Conservation (phyloP, 108 stramenopile genomes). For the Nitzschia palea region DNA sequence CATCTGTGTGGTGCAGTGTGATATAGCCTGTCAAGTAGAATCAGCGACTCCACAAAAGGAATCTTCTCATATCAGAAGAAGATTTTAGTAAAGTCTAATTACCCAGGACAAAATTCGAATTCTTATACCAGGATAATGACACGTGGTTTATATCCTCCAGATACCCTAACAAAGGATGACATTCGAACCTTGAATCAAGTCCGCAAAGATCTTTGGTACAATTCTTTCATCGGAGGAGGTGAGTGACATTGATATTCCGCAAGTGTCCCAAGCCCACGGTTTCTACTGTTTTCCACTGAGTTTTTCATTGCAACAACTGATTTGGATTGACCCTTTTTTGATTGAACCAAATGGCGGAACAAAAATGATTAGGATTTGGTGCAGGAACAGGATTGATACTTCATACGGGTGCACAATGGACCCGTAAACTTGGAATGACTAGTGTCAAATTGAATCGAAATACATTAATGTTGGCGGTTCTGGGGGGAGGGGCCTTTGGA, state of each 20-base stretch:
- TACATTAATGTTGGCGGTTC: conserved; percentile 57
- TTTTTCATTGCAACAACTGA: background rate
- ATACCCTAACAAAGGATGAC: conserved; percentile 67
- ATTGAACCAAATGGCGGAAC: too few relatives aligned
- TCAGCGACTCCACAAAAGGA: background rate
- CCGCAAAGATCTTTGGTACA: conserved; percentile 72
- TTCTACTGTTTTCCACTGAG: background rate
- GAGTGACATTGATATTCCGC: too few relatives aligned
- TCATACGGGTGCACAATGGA: conserved; percentile 37
- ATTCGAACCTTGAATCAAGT: conserved; percentile 65
- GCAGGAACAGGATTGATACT: conserved; percentile 31
- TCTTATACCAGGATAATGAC: conserved; percentile 40
- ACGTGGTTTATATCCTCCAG: conserved; percentile 68
- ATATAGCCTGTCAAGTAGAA: too few relatives aligned
- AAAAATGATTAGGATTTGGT: conserved; percentile 34
- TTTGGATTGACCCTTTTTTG: too few relatives aligned
- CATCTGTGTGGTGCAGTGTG: too few relatives aligned
- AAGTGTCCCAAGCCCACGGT: too few relatives aligned
- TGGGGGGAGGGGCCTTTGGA: conserved; percentile 73
- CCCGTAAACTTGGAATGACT: conserved; percentile 19
- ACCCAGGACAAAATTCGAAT: background rate
- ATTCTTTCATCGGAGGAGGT: conserved; percentile 63
- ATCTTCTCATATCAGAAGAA: too few relatives aligned
- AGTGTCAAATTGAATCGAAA: conserved; percentile 49
- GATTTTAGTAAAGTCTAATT: background rate